Base-by-base conservation (phyloP, 331 rosid genomes). In the Malus hybrid region DNA sequence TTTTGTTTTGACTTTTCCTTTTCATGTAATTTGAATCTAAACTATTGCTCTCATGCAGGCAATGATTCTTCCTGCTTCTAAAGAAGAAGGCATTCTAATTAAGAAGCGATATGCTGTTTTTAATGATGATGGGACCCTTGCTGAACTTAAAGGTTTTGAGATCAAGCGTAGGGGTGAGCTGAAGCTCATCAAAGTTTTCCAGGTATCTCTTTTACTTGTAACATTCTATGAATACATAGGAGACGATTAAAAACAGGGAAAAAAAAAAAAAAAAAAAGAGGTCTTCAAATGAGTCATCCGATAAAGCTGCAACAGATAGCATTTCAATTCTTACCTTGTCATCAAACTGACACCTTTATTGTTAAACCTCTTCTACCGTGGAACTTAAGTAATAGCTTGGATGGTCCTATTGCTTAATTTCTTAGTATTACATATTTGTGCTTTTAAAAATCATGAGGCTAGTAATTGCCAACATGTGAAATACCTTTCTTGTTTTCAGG, bases 141-240 rank as follows among this genome's bases (percentile, higher is more conserved):
- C 99, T 27, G 99, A 94, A 80, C 96, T 94, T 61, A 94, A 94
- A 89, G 99, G 99, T 85, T 94, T 94, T 83, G 99, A 94, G 90
- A 94, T 94, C 85, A 94, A 94, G 90, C 95, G 99, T 69, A 90
- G 99, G 83, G 99, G 99, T 66, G 99, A 94, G 86, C 86, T 94
- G 87, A 94, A 94, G 93, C 97, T 94, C 83, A 94, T 94, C 76
- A 94, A 94, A 84, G 97, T 92, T 84, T 94, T 94, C 92, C 99
- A 94, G 99, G 99, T 94, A 71, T 77, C 48, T 33, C 75, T 71
- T 64, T 75, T 60, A 19, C 44, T 54, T 63, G 19, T 24, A 19
- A 28, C 29, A 42, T 39, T 44, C 10, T 28, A 10, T 6, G 61
- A 70, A 6, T 48, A 70, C 52, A 6, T 42, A 36, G 76, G 16